These are phyloP conservation scores for Bertia moriformis DNA, from an alignment of 2,329 filamentous ascomycete genomes.

Conservation along the genomic window DNA sequence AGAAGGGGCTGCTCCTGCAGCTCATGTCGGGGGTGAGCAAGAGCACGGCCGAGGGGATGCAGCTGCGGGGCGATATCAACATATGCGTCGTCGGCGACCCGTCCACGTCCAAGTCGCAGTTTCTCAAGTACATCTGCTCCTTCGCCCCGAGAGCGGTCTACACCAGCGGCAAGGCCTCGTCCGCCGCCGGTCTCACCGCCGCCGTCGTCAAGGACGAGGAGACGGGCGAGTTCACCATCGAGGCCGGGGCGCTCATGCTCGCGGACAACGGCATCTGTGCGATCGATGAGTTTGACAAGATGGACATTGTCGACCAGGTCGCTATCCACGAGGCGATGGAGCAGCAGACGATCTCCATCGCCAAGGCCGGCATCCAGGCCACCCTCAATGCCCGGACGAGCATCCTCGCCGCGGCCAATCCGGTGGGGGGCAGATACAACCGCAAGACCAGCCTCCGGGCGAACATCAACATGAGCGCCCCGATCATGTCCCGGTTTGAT, in stretches of 20 bases:
- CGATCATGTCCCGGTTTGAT: slow-evolving; percentile 69
- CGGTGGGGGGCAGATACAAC: slow-evolving; percentile 60
- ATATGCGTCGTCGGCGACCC: slow-evolving; percentile 67
- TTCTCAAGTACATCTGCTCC: slow-evolving; percentile 64
- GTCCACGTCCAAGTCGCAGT: slow-evolving; percentile 63
- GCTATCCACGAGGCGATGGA: slow-evolving; percentile 75
- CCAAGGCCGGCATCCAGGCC: slow-evolving; percentile 64
- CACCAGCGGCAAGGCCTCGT: slow-evolving; percentile 63
- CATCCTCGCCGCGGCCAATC: slow-evolving; percentile 62
- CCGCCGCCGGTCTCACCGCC: slow-evolving; percentile 63
- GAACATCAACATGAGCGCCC: slow-evolving; percentile 68
- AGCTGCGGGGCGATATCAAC: slow-evolving; percentile 62
- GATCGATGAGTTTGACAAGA: slow-evolving; percentile 70
- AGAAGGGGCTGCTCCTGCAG: slow-evolving; percentile 60
- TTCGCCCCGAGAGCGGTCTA: slow-evolving; percentile 62
- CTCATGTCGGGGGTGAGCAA: slow-evolving; percentile 61
- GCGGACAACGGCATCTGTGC: slow-evolving; percentile 64
- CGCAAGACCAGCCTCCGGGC: slow-evolving; percentile 57
- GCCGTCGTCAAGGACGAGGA: slow-evolving; percentile 67
- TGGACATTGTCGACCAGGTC: slow-evolving; percentile 64
- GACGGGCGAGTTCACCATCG: slow-evolving; percentile 65
- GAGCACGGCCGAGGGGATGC: slow-evolving; percentile 57
- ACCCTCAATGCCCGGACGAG: slow-evolving; percentile 61
- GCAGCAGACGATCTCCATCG: slow-evolving; percentile 68
- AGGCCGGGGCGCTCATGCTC: slow-evolving; percentile 64